A percentile compares a stretch with the other conserved stretches of the same genome.
Conservation (phyloP, 495 filamentous ascomycete genomes). For the Amorphotheca resinae region DNA sequence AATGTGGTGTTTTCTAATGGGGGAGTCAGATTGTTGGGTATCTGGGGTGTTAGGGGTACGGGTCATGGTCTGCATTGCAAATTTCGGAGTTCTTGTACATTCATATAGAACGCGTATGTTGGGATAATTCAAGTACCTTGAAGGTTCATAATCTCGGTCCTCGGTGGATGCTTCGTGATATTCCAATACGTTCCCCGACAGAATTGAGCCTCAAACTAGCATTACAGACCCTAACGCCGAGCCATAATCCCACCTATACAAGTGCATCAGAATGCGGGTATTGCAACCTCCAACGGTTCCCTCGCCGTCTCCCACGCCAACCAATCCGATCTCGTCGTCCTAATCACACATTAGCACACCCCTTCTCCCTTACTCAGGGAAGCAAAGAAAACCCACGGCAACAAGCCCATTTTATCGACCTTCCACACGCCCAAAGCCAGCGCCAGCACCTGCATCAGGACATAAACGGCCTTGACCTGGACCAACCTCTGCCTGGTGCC, state of each 20-base stretch:
- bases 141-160: too few relatives aligned
- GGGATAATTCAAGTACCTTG: too few relatives aligned
- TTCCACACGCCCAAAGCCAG: conserved; percentile 90
- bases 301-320: conserved; percentile 83
- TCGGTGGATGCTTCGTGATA: too few relatives aligned
- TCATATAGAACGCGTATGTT: too few relatives aligned
- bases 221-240: not conserved
- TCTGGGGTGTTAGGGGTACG: too few relatives aligned
- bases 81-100: too few relatives aligned
- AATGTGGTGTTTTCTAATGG: too few relatives aligned
- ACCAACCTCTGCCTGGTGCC: conserved; percentile 58
- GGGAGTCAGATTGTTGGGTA: too few relatives aligned
- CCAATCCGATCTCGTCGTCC: conserved; percentile 91
- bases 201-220: too few relatives aligned
- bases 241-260: not conserved
- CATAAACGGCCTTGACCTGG: conserved; percentile 73
- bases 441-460: conserved; percentile 72
- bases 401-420: conserved; percentile 87
- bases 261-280: conserved; percentile 36
- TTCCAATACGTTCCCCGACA: too few relatives aligned
- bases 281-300: conserved; percentile 59
- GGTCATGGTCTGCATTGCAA: too few relatives aligned
- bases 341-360: conserved; percentile 24
- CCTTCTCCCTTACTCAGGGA: not conserved
- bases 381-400: conserved; percentile 53